phyloP scores from a whole-genome alignment of 768 basidiomycete species.

The Lactarius psammicola region DNA sequence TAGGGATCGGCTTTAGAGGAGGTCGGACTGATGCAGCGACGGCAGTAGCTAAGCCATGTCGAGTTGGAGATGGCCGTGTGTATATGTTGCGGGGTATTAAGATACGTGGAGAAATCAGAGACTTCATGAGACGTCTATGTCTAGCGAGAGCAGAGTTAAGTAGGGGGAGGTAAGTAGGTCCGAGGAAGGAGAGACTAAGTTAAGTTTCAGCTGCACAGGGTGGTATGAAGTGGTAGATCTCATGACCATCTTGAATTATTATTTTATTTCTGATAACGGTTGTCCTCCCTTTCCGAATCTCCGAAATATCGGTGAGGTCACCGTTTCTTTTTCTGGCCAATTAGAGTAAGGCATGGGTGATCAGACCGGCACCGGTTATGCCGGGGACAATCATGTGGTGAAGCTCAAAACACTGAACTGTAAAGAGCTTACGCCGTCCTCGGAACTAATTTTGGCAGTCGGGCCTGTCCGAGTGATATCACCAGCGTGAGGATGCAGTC shows the following conservation, averaged over 20 bases:
- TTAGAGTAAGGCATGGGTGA: too few relatives aligned
- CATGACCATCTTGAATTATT: background rate
- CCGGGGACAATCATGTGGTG: too few relatives aligned
- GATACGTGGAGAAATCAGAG: background rate
- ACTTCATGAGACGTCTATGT: conserved; percentile 2
- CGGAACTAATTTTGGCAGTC: too few relatives aligned
- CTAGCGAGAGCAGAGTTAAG: background rate
- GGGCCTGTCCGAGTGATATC: too few relatives aligned
- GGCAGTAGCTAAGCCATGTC: background rate
- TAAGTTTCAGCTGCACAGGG: background rate
- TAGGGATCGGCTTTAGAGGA: background rate
- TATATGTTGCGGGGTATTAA: conserved; percentile 14
- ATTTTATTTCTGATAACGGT: background rate
- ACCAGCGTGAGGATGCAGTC: too few relatives aligned
- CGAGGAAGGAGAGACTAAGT: background rate
- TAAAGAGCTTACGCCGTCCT: too few relatives aligned
- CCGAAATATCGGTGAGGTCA: too few relatives aligned
- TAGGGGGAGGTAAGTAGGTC: background rate
- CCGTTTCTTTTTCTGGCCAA: too few relatives aligned
- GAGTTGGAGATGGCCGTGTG: background rate
- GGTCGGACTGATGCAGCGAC: background rate
- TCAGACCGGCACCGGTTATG: too few relatives aligned
- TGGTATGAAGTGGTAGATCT: background rate
- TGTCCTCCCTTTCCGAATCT: too few relatives aligned
- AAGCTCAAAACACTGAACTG: too few relatives aligned